Conservation (phyloP, 2,329 filamentous ascomycete genomes). For the Plenodomus biglobosus region DNA sequence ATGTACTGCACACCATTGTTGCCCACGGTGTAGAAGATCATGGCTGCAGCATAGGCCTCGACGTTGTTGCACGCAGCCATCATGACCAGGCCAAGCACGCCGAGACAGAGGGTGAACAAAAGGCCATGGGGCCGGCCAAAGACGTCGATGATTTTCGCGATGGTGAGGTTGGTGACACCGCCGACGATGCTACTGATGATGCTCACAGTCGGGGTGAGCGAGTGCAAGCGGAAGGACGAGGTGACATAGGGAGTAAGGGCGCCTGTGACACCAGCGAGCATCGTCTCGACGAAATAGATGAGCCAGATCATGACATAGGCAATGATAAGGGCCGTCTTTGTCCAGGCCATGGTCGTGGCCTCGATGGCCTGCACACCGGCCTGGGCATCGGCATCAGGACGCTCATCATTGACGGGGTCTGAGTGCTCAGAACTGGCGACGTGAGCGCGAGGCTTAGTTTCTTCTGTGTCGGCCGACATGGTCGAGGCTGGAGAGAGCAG, state of each 20-base stretch:
- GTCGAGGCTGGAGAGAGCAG: neutral
- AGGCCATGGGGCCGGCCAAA: constrained; percentile 44
- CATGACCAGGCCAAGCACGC: constrained; percentile 55
- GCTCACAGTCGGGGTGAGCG: constrained; percentile 35
- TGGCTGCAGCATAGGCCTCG: constrained; percentile 62
- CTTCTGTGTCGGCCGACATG: neutral
- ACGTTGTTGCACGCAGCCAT: constrained; percentile 65
- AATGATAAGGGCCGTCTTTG: neutral
- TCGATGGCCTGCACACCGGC: constrained; percentile 10
- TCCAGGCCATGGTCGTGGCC: constrained; percentile 10
- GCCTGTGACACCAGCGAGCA: constrained; percentile 44
- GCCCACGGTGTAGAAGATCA: constrained; percentile 67
- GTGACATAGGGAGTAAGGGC: constrained; percentile 45
- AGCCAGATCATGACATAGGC: constrained; percentile 7
- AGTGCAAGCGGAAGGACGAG: constrained; percentile 36
- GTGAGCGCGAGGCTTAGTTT: neutral
- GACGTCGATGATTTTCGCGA: constrained; percentile 45
- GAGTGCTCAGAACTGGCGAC: neutral
- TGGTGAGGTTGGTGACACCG: constrained; percentile 39
- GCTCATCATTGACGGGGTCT: neutral
- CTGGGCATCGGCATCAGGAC: neutral
- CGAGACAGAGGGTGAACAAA: constrained; percentile 22
- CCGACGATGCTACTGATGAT: constrained; percentile 39
- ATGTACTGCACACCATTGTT: constrained; percentile 53
- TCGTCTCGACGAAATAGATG: constrained; percentile 48